These are phyloP conservation scores for Hypoxylon sp. DNA, from an alignment of 2,329 filamentous ascomycete species.

Conservation along the genomic window DNA sequence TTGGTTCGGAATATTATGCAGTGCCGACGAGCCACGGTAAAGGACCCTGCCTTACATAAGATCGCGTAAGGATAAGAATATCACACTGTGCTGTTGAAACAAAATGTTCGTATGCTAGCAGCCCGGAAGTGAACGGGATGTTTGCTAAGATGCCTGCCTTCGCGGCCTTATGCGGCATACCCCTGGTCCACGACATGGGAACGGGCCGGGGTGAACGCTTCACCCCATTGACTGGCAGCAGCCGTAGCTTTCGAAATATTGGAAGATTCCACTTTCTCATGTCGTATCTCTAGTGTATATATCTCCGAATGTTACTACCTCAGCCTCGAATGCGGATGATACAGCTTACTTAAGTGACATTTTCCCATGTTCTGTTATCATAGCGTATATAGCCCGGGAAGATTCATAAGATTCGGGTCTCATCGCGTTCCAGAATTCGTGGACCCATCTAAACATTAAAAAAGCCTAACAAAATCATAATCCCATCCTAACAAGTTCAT, in stretches of 20 bases:
- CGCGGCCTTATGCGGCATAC: not conserved
- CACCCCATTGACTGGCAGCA: not conserved
- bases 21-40: not conserved
- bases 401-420: not conserved
- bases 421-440: not conserved
- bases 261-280: not conserved
- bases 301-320: not conserved
- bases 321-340: not conserved
- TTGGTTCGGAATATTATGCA: not conserved
- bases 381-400: not conserved
- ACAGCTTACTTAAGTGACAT: not conserved
- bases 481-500: not conserved
- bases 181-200: not conserved
- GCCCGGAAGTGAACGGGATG: constrained; percentile 5
- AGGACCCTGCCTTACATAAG: not conserved
- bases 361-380: not conserved
- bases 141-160: not conserved
- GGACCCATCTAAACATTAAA: not conserved
- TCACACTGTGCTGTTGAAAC: not conserved
- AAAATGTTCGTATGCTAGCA: not conserved
- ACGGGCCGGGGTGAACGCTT: not conserved
- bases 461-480: not conserved
- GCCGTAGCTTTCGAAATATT: not conserved
- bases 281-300: not conserved
- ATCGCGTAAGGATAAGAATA: not conserved